Conservation (phyloP, 2,329 filamentous ascomycete genomes). For the Xylogone sp. region DNA sequence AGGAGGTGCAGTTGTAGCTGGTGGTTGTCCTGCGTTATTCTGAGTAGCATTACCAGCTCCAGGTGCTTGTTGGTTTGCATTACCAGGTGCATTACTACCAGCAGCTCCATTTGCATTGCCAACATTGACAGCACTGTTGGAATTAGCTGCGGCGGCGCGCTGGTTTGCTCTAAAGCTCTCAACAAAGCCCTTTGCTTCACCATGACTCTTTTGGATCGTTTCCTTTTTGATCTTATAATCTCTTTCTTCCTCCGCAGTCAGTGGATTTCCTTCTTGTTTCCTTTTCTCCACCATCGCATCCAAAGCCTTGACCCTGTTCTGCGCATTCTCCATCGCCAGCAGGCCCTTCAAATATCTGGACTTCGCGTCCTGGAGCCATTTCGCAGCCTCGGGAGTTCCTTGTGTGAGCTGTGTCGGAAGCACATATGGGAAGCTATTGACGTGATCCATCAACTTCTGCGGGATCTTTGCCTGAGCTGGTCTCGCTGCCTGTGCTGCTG, state of each 20-base stretch:
- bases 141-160: not conserved
- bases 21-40: slow-evolving; percentile 8
- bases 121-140: slow-evolving; percentile 19
- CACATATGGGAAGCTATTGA: slow-evolving; percentile 44
- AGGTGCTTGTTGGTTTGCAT: slow-evolving; percentile 2
- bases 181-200: slow-evolving; percentile 45
- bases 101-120: slow-evolving; percentile 21
- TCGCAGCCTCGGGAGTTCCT: slow-evolving; percentile 37
- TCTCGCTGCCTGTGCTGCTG: slow-evolving; percentile 10
- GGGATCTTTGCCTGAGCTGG: slow-evolving; percentile 15
- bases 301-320: slow-evolving; percentile 36
- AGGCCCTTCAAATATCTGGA: slow-evolving; percentile 44
- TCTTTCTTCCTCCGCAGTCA: slow-evolving; percentile 45
- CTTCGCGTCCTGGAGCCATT: slow-evolving; percentile 47
- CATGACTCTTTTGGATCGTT: slow-evolving; percentile 39
- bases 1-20: slow-evolving; percentile 7
- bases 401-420: slow-evolving; percentile 39
- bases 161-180: slow-evolving; percentile 40
- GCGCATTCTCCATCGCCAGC: slow-evolving; percentile 44
- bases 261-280: slow-evolving; percentile 36
- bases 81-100: slow-evolving; percentile 18
- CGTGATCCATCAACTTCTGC: slow-evolving; percentile 37
- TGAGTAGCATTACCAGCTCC: slow-evolving; percentile 4
- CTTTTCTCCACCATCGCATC: slow-evolving; percentile 41
- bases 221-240: slow-evolving; percentile 41